Evolutionary conservation across 192 early-diverging fungal species (phyloP).

Genomic region (Haplosporangium gracile): DNA sequence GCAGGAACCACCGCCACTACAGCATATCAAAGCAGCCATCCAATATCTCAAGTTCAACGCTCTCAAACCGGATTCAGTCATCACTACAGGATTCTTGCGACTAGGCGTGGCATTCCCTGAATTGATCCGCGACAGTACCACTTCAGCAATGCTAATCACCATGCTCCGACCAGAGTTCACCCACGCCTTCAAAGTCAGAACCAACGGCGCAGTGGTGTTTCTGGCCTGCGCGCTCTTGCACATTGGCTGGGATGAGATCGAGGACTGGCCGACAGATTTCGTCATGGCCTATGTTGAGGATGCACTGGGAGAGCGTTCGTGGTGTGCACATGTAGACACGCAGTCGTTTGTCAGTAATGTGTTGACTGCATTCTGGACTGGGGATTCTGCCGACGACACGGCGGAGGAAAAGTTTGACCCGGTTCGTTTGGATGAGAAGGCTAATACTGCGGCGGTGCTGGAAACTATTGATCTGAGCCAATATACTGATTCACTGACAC

Average conservation of each 20-base stretch:
- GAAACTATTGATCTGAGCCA: constrained; percentile 37
- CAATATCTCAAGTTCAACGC: constrained; percentile 44
- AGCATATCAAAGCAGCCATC: constrained; percentile 35
- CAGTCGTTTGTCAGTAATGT: constrained; percentile 41
- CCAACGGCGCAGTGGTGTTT: constrained; percentile 43
- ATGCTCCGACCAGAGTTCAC: constrained; percentile 54
- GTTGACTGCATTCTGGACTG: constrained; percentile 39
- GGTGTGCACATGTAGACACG: constrained; percentile 44
- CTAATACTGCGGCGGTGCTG: constrained; percentile 32
- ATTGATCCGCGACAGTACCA: constrained; percentile 25
- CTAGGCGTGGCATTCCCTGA: constrained; percentile 42
- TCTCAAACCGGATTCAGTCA: constrained; percentile 48
- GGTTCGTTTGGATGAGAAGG: constrained; percentile 47
- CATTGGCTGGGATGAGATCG: constrained; percentile 41
- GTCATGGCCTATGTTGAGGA: constrained; percentile 55
- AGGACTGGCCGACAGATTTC: constrained; percentile 53
- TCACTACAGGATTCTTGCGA: constrained; percentile 43
- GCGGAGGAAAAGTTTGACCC: constrained; percentile 33
- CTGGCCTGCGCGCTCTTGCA: constrained; percentile 45
- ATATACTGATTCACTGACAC: constrained; percentile 28
- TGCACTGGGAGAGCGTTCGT: constrained; percentile 43
- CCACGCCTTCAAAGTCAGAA: constrained; percentile 50
- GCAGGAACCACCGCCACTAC: constrained; percentile 40
- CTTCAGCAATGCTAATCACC: constrained; percentile 39
- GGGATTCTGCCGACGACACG: constrained; percentile 15